Evolutionary conservation across 108 stramenopile genomes (phyloP), one percentile per base, ranked within the genome.

Genomic region (Fragilaria crotonensis): DNA sequence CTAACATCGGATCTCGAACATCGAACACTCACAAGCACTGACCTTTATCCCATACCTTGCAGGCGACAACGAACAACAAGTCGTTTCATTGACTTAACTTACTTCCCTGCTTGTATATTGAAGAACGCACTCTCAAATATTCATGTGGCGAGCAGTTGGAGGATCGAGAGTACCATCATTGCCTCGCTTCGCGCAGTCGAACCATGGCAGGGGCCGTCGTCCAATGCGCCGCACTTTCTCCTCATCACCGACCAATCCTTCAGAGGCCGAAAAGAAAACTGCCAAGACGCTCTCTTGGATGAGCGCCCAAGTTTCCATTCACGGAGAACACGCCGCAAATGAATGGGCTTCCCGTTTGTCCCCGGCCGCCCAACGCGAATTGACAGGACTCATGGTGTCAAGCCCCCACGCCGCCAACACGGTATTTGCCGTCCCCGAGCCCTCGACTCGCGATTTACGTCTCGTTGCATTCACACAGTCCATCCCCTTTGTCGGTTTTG

Each of bases 401-500:
- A n/a, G n/a, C n/a, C n/a, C n/a, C n/a, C 29, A 50, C n/a, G 30
- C 48, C 9, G 41, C 51, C 23, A 29, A 25, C 1, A 17, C 41
- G 32, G 26, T 11, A 19, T n/a, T n/a, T n/a, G n/a, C n/a, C n/a
- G 52, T 67, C 20, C 65, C 65, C 4, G 89, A 91, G 64, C 90
- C 90, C 9, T 76, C 82, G 33, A 23, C 21, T 14, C 21, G 59
- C 33, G 60, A 85, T 11, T 64, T 92, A 44, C 52, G 64, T n/a
- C 41, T 75, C 26, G 71, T 88, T 3, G 81, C 81, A n/a, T 45
- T 92, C 5, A 69, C n/a, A 36, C 77, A 77, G 41, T 63, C 76
- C 46, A 80, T 92, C 33, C 90, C 94, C 1, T 95, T 95, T 57
- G 61, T 95, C 20, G 94, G 90, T 5, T 97, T 97, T 68, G 96